Evolutionary conservation across 2,329 filamentous ascomycete genomes (phyloP).

Genomic region (Proliferodiscus dingleyae): DNA sequence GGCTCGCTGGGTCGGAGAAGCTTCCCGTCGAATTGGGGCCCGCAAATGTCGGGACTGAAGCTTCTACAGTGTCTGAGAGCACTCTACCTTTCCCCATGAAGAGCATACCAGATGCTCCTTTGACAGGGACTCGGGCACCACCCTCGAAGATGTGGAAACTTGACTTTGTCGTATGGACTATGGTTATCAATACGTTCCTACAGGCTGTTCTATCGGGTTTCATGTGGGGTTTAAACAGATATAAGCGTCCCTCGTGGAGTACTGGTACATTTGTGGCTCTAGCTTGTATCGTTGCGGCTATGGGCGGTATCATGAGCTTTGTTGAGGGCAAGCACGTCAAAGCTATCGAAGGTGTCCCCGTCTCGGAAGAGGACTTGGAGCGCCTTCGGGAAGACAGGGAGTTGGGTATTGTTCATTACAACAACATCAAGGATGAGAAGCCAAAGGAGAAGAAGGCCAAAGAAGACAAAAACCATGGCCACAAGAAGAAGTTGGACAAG

Average conservation of each 20-base stretch:
- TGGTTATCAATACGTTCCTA: constrained; percentile 73
- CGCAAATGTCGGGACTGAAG: constrained; percentile 41
- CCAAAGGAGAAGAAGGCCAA: constrained; percentile 39
- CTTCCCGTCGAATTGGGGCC: constrained; percentile 52
- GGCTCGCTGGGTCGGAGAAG: constrained; percentile 60
- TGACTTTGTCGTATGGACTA: constrained; percentile 74
- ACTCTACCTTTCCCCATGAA: constrained; percentile 58
- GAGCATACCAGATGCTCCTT: constrained; percentile 60
- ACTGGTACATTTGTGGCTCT: constrained; percentile 75
- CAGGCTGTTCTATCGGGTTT: constrained; percentile 69
- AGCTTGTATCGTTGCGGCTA: constrained; percentile 63
- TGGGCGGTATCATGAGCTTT: constrained; percentile 66
- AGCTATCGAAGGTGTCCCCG: constrained; percentile 63
- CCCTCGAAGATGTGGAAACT: constrained; percentile 70
- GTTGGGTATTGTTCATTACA: constrained; percentile 53
- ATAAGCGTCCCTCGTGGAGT: constrained; percentile 70
- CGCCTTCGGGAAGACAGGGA: constrained; percentile 49
- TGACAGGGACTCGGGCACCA: constrained; percentile 66
- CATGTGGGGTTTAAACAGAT: constrained; percentile 78
- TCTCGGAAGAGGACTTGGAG: constrained; percentile 51
- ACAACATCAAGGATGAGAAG: constrained; percentile 49
- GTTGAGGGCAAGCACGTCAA: constrained; percentile 69
- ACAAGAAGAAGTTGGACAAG: constrained; percentile 15
- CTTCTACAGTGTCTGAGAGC: constrained; percentile 35
- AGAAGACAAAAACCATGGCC: constrained; percentile 12